Percentiles rank a stretch among this genome's conserved stretches.
Conservation (phyloP, 140 eudicot species). For the Stevia rebaudiana region DNA sequence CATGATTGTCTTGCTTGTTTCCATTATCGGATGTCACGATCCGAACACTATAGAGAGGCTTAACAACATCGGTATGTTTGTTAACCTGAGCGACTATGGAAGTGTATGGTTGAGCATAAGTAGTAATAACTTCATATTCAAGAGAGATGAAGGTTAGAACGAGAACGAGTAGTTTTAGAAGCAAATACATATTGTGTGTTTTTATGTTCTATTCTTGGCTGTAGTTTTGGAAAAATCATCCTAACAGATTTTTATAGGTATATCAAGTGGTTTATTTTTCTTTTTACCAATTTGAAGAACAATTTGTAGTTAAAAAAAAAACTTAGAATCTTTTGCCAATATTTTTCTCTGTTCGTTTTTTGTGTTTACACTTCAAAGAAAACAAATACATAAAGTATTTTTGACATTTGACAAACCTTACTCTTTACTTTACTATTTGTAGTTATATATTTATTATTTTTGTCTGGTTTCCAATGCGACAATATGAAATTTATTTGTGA, state of each 20-base stretch:
- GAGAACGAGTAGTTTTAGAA: background rate
- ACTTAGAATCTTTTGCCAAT: no score
- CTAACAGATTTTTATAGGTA: background rate
- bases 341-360: no score
- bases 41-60: conserved; percentile 26
- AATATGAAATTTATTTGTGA: no score
- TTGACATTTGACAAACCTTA: no score
- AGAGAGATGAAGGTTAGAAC: conserved; percentile 10
- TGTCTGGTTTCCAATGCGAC: no score
- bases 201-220: background rate
- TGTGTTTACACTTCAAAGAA: no score
- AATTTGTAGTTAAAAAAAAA: no score
- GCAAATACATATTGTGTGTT: background rate
- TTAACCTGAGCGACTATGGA: conserved; percentile 27
- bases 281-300: no score
- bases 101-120: conserved; percentile 4
- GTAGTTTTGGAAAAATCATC: background rate
- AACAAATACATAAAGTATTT: no score
- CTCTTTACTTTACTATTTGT: no score
- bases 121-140: conserved; percentile 9
- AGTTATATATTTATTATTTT: no score
- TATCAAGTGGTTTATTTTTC: no score
- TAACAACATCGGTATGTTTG: conserved; percentile 20
- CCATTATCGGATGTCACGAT: conserved; percentile 1
- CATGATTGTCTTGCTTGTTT: conserved; percentile 8